These are phyloP conservation scores for Lasiosphaeria hispida DNA, from an alignment of 495 filamentous ascomycete species.

Conservation along the genomic window DNA sequence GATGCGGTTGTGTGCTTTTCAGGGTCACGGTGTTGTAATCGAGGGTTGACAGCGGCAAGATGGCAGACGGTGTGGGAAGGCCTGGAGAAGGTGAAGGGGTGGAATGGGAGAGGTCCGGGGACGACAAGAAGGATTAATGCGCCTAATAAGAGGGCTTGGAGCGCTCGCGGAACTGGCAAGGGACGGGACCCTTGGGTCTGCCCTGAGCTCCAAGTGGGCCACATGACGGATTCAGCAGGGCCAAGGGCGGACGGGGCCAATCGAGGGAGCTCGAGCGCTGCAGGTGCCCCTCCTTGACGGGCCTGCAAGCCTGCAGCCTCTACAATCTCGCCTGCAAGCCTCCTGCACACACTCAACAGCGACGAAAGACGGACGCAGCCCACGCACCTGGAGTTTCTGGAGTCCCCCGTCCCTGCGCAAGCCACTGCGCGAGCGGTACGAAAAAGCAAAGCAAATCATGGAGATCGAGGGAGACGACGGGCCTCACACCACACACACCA, in stretches of 20 bases:
- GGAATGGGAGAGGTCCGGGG: constrained; percentile 7
- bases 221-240: constrained; percentile 30
- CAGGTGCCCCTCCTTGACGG: constrained; percentile 15
- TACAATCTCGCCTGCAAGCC: constrained; percentile 7
- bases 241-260: constrained; percentile 16
- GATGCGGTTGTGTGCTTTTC: no score
- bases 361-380: constrained; percentile 2
- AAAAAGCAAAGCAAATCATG: background rate
- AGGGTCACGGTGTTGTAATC: background rate
- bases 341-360: constrained; percentile 29
- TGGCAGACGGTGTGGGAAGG: constrained; percentile 1
- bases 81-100: constrained; percentile 9
- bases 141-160: constrained; percentile 32
- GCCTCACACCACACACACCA: no score
- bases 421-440: background rate
- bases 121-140: constrained; percentile 31
- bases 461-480: constrained; percentile 1
- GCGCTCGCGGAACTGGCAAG: constrained; percentile 18
- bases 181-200: constrained; percentile 13
- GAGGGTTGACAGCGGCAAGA: no score
- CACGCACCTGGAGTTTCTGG: background rate
- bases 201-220: constrained; percentile 25
- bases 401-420: no score
- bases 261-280: constrained; percentile 12
- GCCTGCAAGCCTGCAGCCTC: background rate